Percentiles rank a stretch among this genome's conserved stretches.
Conservation (phyloP, 75 land plant species). For the Cupressus sempervirens region DNA sequence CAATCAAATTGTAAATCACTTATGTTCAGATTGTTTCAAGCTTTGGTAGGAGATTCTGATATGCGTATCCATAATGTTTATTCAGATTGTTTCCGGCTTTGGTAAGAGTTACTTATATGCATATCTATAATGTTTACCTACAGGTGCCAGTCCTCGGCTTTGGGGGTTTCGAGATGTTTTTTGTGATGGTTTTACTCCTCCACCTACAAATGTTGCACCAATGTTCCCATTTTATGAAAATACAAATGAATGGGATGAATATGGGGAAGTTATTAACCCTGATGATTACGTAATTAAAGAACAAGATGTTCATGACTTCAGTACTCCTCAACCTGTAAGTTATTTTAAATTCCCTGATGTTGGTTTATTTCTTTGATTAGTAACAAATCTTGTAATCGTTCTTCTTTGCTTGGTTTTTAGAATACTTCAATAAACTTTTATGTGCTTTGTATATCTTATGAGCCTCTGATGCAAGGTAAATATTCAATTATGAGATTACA, state of each 20-base stretch:
- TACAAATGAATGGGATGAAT: conserved; percentile 87
- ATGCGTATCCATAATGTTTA: not conserved
- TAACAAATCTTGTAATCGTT: not conserved
- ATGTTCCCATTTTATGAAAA: conserved; percentile 91
- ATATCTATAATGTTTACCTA: conserved; percentile 2
- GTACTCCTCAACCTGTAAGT: conserved; percentile 40
- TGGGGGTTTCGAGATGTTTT: conserved; percentile 55
- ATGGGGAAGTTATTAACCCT: conserved; percentile 92
- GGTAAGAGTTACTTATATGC: not conserved
- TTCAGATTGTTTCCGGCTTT: not conserved
- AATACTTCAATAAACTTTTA: not conserved
- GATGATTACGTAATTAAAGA: conserved; percentile 85
- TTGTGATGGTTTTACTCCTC: conserved; percentile 82
- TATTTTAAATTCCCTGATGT: not conserved
- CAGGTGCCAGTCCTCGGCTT: conserved; percentile 28
- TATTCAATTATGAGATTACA: not conserved
- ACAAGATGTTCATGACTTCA: conserved; percentile 51
- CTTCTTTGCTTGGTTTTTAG: not conserved
- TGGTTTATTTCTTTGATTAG: not conserved
- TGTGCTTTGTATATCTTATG: not conserved
- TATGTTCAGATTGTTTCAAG: not conserved
- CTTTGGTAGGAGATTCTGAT: not conserved
- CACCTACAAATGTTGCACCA: conserved; percentile 71
- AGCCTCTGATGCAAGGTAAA: not conserved
- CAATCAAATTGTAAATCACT: not conserved